Evolutionary conservation across 164 flowering plant genomes (phyloP).

Genomic region (Magnolia changhungtana): DNA sequence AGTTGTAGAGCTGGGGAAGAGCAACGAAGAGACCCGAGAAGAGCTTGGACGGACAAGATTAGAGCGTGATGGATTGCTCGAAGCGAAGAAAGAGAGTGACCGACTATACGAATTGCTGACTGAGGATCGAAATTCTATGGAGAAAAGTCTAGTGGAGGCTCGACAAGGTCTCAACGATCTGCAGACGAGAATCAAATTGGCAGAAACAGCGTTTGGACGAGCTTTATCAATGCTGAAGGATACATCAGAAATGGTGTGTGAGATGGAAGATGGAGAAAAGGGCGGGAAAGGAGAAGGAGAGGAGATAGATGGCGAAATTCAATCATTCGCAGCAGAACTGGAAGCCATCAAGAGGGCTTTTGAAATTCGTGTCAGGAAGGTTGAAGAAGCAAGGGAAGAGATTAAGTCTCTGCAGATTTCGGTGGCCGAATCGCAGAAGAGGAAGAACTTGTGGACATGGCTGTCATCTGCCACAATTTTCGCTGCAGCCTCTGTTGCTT

Average conservation of each 20-base stretch:
- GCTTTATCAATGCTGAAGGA: conserved; percentile 47
- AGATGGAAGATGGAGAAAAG: conserved; percentile 8
- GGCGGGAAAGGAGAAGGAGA: conserved; percentile 15
- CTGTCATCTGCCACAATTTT: conserved; percentile 63
- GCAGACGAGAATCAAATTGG: conserved; percentile 29
- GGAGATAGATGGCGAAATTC: conserved; percentile 16
- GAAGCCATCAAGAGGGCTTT: conserved; percentile 54
- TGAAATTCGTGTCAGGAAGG: conserved; percentile 30
- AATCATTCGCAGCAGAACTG: conserved; percentile 36
- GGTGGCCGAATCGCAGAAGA: conserved; percentile 39
- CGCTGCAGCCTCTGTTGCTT: conserved; percentile 59
- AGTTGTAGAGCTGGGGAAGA: conserved; percentile 37
- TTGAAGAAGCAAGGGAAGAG: conserved; percentile 46
- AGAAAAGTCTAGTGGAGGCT: conserved; percentile 27
- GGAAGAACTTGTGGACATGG: conserved; percentile 55
- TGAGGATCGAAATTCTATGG: conserved; percentile 19
- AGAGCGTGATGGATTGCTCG: conserved; percentile 23
- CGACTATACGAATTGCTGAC: conserved; percentile 19
- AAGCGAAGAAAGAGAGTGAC: conserved; percentile 31
- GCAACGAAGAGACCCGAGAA: conserved; percentile 27
- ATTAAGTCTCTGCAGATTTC: conserved; percentile 37
- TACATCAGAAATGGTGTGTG: conserved; percentile 31
- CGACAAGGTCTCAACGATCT: conserved; percentile 23
- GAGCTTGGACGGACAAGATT: conserved; percentile 22
- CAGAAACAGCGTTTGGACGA: conserved; percentile 19